Evolutionary conservation across 2,329 filamentous ascomycete genomes (phyloP).

Genomic region (Phialocephala sp.): DNA sequence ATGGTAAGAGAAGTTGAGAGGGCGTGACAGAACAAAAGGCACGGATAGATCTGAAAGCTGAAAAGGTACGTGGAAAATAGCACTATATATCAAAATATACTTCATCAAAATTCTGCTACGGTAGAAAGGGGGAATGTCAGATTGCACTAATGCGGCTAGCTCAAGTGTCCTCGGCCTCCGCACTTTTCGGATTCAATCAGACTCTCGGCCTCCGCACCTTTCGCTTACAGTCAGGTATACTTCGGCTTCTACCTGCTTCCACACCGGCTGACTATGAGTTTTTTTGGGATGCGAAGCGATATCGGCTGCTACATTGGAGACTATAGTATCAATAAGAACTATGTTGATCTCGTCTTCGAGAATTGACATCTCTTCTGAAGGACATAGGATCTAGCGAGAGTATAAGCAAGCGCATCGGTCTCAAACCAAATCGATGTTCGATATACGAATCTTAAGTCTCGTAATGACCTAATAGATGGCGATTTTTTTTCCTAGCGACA

Average conservation of each 20-base stretch:
- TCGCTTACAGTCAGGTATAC: neutral
- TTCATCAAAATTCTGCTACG: neutral
- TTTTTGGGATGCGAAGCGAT: no score
- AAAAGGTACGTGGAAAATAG: constrained; percentile 2
- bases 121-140: neutral
- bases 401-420: no score
- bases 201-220: constrained; percentile 1
- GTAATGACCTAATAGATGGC: no score
- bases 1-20: constrained; percentile 1
- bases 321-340: no score
- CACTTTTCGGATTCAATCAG: neutral
- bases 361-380: no score
- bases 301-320: no score
- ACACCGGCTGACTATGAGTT: neutral
- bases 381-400: no score
- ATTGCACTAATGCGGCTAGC: constrained; percentile 1
- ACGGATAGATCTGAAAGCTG: neutral
- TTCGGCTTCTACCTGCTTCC: constrained; percentile 2
- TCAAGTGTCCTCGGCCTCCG: neutral
- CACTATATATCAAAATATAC: neutral
- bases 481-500: no score
- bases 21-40: neutral
- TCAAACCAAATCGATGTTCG: no score
- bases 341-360: no score
- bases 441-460: no score